Base-by-base conservation (phyloP, 805 yeast genomes). In the Candida ortonii region DNA sequence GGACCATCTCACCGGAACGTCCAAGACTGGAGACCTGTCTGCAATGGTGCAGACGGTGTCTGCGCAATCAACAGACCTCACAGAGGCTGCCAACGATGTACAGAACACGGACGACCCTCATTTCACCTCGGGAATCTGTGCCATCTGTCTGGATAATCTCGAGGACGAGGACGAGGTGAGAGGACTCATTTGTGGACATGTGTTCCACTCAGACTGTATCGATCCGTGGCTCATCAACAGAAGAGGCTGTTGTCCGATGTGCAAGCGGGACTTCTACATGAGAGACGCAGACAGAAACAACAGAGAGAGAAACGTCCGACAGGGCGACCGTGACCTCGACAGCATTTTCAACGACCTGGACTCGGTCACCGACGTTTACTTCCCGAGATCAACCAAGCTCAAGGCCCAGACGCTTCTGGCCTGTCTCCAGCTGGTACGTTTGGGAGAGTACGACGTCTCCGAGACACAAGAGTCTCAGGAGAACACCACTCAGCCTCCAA, bases 221-320 rank as follows among this genome's bases (percentile, higher is more conserved):
- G 87, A 81, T 44, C 89, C 89, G 2, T 85, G 95, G 95, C 63
- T 85, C 29, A 78, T 76, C 3, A 73, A 74, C 43, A 65, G 90
- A 46, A 70, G 82, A 29, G 89, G 88, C 1, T 80, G 85, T 48
- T 85, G 95, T 54, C 95, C 95, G 7, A 76, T 80, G 67, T 85
- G 95, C 59, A 83, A 84, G 50, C 62, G 80, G 20, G 87, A 79
- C 53, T 80, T 78, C 53, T 75, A 68, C 49, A 62, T 64, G 52
- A 66, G 65, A 40, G 65, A 58, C 32, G 45, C 42, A 5, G 38
- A 36, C 19, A 31, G 36, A 11, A 30, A 41, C 18, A 16, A 21
- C 13, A 31, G 28, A 9, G 16, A 20, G 9, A 14, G 30, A 16
- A 18, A 36, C 29, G 33, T 39, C 23, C 22, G 43, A 25, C 32